These are phyloP conservation scores for Nephromyces sp. DNA, from an alignment of 169 alveolate genomes.

Conservation along the genomic window DNA sequence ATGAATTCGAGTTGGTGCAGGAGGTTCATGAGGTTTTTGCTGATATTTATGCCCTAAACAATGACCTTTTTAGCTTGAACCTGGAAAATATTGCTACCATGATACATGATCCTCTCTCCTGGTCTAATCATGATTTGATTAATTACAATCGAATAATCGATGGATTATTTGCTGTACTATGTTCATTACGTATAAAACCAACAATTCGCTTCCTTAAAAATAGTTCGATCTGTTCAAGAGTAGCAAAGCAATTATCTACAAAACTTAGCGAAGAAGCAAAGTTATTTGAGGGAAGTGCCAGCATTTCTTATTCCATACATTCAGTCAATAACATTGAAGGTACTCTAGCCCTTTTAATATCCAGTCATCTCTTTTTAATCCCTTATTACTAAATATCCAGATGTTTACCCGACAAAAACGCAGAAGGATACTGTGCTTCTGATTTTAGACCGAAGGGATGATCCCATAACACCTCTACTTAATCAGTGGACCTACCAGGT, in stretches of 20 bases:
- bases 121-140: constrained; percentile 39
- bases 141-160: constrained; percentile 35
- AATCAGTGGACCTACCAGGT: constrained; percentile 91
- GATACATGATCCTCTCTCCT: constrained; percentile 22
- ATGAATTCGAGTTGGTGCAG: constrained; percentile 62
- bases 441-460: constrained; percentile 82
- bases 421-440: constrained; percentile 40
- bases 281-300: background rate
- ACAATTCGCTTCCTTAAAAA: constrained; percentile 1
- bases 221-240: constrained; percentile 1
- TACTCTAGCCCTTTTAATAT: background rate
- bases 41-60: constrained; percentile 66
- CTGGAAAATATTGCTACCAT: constrained; percentile 43
- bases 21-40: constrained; percentile 73
- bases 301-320: too few species aligned
- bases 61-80: constrained; percentile 71
- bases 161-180: constrained; percentile 24
- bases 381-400: background rate
- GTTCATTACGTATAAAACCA: constrained; percentile 1
- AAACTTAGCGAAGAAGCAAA: background rate
- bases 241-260: constrained; percentile 4
- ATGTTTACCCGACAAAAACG: background rate
- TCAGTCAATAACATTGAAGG: constrained; percentile 15
- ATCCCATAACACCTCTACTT: constrained; percentile 87
- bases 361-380: background rate